phyloP scores from a whole-genome alignment of 2,329 filamentous ascomycete genomes.

The Sarocladium kiliense region DNA sequence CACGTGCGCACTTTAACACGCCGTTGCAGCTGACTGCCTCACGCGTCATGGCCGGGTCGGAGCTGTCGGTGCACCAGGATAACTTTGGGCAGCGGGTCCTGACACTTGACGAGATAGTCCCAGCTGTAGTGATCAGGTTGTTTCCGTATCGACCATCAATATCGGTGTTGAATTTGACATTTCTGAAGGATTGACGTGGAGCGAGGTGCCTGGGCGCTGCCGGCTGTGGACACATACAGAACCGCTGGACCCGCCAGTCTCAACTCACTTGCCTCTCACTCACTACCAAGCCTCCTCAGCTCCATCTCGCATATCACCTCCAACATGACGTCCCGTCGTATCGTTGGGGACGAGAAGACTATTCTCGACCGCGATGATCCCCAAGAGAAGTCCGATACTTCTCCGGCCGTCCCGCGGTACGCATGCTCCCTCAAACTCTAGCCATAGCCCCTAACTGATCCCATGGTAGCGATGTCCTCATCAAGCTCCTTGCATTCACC shows the following conservation, averaged over 20 bases:
- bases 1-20: conserved; percentile 5
- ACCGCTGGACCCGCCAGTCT: not conserved
- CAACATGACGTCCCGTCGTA: conserved; percentile 66
- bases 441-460: not conserved
- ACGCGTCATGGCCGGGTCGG: not conserved
- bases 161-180: too few relatives aligned
- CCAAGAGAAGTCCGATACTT: conserved; percentile 61
- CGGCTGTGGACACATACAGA: not conserved
- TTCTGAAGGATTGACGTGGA: too few relatives aligned
- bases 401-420: conserved; percentile 80
- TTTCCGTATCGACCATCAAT: not conserved
- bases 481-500: conserved; percentile 86
- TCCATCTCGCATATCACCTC: not conserved
- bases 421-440: conserved; percentile 24
- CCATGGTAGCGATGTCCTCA: conserved; percentile 67
- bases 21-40: not conserved
- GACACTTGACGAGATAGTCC: too few relatives aligned
- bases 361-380: conserved; percentile 55
- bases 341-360: conserved; percentile 60
- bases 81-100: too few relatives aligned
- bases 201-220: not conserved
- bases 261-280: conserved; percentile 1
- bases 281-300: not conserved
- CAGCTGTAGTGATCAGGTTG: too few relatives aligned
- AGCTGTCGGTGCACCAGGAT: too few relatives aligned